Base-by-base conservation (phyloP, 208 protist species). In the Wallacemonas collosoma region DNA sequence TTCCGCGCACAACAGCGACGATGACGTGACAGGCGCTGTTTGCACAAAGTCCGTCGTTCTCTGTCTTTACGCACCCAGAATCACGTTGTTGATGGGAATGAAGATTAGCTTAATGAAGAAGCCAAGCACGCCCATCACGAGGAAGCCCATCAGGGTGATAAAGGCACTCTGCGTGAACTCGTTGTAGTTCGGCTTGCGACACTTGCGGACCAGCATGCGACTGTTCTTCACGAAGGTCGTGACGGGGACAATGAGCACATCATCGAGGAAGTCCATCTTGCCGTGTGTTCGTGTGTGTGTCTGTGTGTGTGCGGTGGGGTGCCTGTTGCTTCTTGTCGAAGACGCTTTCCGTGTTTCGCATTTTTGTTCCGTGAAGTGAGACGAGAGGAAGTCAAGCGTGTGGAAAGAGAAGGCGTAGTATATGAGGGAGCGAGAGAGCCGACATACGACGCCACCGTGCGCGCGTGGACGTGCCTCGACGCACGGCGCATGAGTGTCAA, bases 71-170 rank as follows among this genome's bases (percentile, higher is more conserved):
- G 83, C 77, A 6, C 91, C 91, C 15, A 98, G 86, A 54, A 98
- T 95, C 38, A 98, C 94, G 74, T 98, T 98, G 82, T 98, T 98
- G 80, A 98, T 98, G 8, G 96, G 97, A 71, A 98, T 98, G 66
- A 98, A 98, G 77, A 98, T 93, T 17, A 98, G 79, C 84, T 98
- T 98, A 2, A 98, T 91, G 73, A 98, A 96, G 77, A 98, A 98
- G 57, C 97, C 97, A 55, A 98, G 75, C 71, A 98, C 96, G 51
- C 97, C 97, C 85, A 98, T 95, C 35, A 98, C 76, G n/a, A 92
- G 72, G 71, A 98, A 98, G 39, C 97, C 97, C 17, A 98, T 79
- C 48, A 91, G 62, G 11, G 95, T 97, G 40, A 93, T 89, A 53
- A 93, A 85, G 35, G 83, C 90, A 35, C 94, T 85, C 47, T 90